Base-by-base conservation (phyloP, 176 grass and related monocot genomes). In the Pontederia crassipes region DNA sequence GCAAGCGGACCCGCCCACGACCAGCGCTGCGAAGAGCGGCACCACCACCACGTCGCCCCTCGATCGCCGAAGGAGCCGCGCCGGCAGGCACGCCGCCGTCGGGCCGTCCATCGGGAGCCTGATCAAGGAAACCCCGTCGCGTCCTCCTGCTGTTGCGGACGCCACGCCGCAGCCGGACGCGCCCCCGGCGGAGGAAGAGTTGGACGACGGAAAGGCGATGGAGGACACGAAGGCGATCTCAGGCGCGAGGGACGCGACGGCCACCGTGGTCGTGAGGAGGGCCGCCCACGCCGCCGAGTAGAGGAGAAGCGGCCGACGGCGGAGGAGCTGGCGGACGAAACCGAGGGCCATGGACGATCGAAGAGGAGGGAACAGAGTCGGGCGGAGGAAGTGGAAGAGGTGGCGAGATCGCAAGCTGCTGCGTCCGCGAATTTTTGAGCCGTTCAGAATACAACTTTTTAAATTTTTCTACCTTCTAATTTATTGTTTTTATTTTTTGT, bases 21-120 rank as follows among this genome's bases (percentile, higher is more conserved):
- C 76, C 66, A 97, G 74, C 8, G 81, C 83, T 5, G 86, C 83
- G 68, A 96, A 96, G 0, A 64, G 74, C 26, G 92, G 92, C 26
- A 81, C 86, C 49, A 96, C 77, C 15, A 96, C 46, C 54, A 81
- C 49, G 81, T 89, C 86, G 54, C 54, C 16, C 49, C 20, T 45
- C 17, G 81, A 85, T 9, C 68, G 61, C 28, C 3, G 57, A 9
- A 79, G 76, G 74, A 89, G 71, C 64, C 78, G 26, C 1, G 75
- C 75, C 29, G 86, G 81, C 28, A 85, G 78, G 78, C 86, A 89
- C 10, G 73, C 78, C 49, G 55, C 59, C 17, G 78, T 77, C 10
- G 69, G 75, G 54, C 86, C 86, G 67, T 85, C 86, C 14, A 81
- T 68, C 63, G 81, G 86, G 49, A 89, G 78, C 4, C 68, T 48